Evolutionary conservation across 2,329 filamentous ascomycete genomes (phyloP).

Genomic region (Trichoderma koningii): DNA sequence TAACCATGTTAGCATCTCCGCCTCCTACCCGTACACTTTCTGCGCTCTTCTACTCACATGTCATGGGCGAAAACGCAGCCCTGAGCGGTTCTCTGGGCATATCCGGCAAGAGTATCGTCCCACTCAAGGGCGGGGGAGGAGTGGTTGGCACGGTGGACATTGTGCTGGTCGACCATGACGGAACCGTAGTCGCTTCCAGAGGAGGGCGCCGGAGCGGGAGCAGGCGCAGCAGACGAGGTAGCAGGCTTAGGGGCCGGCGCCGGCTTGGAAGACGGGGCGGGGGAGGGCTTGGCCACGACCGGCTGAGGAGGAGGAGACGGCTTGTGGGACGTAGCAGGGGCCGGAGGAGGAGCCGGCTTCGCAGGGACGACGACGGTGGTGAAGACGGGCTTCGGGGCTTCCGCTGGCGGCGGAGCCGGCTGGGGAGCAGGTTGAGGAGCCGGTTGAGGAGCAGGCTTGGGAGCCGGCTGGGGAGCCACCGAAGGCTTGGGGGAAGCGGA

Average conservation of each 20-base stretch:
- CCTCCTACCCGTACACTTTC: no score
- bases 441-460: background rate
- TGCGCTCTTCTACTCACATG: conserved; percentile 58
- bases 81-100: conserved; percentile 64
- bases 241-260: background rate
- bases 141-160: conserved; percentile 83
- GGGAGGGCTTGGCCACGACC: background rate
- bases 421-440: background rate
- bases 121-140: conserved; percentile 66
- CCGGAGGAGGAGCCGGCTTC: background rate
- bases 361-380: background rate
- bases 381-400: background rate
- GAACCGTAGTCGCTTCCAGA: conserved; percentile 38
- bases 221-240: background rate
- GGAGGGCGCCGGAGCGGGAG: conserved; percentile 33
- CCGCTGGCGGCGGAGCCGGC: background rate
- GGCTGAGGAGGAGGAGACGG: background rate
- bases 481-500: background rate
- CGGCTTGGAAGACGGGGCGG: background rate
- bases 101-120: conserved; percentile 63
- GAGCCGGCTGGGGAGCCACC: background rate
- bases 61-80: conserved; percentile 75
- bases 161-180: conserved; percentile 71
- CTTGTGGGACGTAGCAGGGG: background rate
- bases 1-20: conserved; percentile 37